Base-by-base conservation (phyloP, 345 rosid species). In the Leavenworthia alabamica region DNA sequence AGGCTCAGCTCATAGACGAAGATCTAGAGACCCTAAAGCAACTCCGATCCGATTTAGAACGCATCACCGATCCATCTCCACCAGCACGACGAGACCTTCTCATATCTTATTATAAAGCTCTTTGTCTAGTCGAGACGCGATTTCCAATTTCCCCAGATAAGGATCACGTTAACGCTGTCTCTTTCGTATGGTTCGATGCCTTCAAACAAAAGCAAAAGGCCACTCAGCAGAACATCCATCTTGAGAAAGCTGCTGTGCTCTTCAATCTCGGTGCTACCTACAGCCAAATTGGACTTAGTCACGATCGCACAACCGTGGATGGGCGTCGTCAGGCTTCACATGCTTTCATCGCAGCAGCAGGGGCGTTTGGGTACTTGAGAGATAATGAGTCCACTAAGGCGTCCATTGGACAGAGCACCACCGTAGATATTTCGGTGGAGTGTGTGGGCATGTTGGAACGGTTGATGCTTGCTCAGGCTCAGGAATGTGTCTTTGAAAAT, bases 401-500 rank as follows among this genome's bases (percentile, higher is more conserved):
- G 4, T 63, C 86, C 7, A 76, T 82, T 35, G 99, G 91, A 41
- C 78, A 78, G 46, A 82, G 86, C 60, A 77, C 86, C 28, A 93
- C 97, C 5, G 80, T 93, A 48, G 99, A 93, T 61, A 53, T 93
- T 56, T 81, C 95, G 42, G 82, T 84, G 56, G 97, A 89, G 80
- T 93, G 99, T 23, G 88, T 74, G 2, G 94, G 92, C 33, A 93
- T 93, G 99, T 65, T 93, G 73, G 99, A 93, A 74, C 69, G 96
- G 70, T 56, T 93, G 76, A 93, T 93, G 96, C 70, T 89, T 28
- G 99, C 99, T 5, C 96, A 93, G 66, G 99, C 96, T 27, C 99
- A 93, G 67, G 99, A 93, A 73, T 87, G 96, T 61, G 99, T 93
- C 11, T 93, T 93, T 44, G 99, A 93, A 77, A 93, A 89, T 37